A percentile compares a stretch with the other conserved stretches of the same genome.
phyloP scores from a whole-genome alignment of 2,329 filamentous ascomycete genomes.

The Lasiodiplodia theobromae region DNA sequence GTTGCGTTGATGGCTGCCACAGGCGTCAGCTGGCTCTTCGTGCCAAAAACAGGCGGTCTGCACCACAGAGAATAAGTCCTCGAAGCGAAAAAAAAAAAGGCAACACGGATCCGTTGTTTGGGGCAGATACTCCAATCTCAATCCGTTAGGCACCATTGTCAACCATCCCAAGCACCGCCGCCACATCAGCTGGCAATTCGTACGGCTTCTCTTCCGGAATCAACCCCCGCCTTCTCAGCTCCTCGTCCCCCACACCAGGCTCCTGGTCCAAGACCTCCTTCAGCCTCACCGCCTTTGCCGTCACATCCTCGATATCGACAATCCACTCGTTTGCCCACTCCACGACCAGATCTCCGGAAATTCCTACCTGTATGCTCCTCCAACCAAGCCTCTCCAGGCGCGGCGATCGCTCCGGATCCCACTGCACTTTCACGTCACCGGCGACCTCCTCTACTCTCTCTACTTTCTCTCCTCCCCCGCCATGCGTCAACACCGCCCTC shows the following conservation, averaged over 20 bases:
- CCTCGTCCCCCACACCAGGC: slow-evolving; percentile 42
- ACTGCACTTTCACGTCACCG: slow-evolving; percentile 62
- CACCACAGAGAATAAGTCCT: slow-evolving; percentile 1
- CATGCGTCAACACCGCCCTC: not conserved
- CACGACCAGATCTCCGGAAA: slow-evolving; percentile 56
- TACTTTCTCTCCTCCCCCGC: slow-evolving; percentile 35
- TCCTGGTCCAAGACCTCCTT: slow-evolving; percentile 55
- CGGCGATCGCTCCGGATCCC: slow-evolving; percentile 67
- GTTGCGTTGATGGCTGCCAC: slow-evolving; percentile 3
- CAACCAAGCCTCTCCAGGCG: slow-evolving; percentile 55
- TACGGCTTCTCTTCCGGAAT: slow-evolving; percentile 57
- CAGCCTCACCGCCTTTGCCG: slow-evolving; percentile 58
- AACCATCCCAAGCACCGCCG: not conserved
- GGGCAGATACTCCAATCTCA: not conserved
- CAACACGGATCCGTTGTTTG: not conserved
- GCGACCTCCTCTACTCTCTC: slow-evolving; percentile 7
- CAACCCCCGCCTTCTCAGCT: slow-evolving; percentile 49
- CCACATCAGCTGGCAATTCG: slow-evolving; percentile 30
- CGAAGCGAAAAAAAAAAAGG: not conserved
- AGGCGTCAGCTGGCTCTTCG: slow-evolving; percentile 8
- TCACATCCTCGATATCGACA: slow-evolving; percentile 65
- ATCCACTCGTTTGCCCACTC: slow-evolving; percentile 62
- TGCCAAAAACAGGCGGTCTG: not conserved
- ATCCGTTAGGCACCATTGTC: not conserved
- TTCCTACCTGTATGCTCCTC: slow-evolving; percentile 68